These are phyloP conservation scores for Brasilioporus rufonigricans DNA, from an alignment of 768 basidiomycete species.

Conservation along the genomic window DNA sequence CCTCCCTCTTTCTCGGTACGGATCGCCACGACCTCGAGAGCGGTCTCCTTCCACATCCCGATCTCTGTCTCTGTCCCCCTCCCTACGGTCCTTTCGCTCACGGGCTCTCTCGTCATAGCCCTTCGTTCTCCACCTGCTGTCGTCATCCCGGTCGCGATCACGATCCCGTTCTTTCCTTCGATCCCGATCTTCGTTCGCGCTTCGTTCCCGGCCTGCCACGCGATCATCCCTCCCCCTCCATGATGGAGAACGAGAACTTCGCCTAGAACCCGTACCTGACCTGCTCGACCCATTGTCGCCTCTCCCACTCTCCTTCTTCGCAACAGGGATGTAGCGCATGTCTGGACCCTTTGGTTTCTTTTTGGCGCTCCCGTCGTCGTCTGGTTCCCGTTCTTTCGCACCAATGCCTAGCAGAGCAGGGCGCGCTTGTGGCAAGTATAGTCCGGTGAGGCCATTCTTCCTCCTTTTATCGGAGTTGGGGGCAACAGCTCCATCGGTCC, in stretches of 20 bases:
- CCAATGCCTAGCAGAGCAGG: slow-evolving; percentile 91
- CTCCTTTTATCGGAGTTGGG: slow-evolving; percentile 51
- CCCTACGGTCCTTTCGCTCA: slow-evolving; percentile 17
- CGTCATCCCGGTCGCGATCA: slow-evolving; percentile 13
- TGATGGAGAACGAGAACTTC: slow-evolving; percentile 49
- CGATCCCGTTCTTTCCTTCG: slow-evolving; percentile 12
- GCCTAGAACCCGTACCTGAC: slow-evolving; percentile 44
- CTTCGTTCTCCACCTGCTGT: slow-evolving; percentile 9
- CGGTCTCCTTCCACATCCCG: slow-evolving; percentile 23
- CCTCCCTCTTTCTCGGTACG: slow-evolving; percentile 24
- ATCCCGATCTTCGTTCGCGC: slow-evolving; percentile 14
- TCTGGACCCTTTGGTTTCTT: slow-evolving; percentile 51
- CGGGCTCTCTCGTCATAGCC: slow-evolving; percentile 8
- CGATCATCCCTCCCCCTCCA: slow-evolving; percentile 18
- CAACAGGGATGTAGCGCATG: slow-evolving; percentile 79
- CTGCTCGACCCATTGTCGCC: slow-evolving; percentile 30
- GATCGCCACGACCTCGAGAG: too few species aligned
- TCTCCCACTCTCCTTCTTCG: slow-evolving; percentile 60
- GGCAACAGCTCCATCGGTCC: slow-evolving; percentile 81
- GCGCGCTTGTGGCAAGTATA: slow-evolving; percentile 78
- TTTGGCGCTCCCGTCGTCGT: slow-evolving; percentile 65
- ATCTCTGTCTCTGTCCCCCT: slow-evolving; percentile 24
- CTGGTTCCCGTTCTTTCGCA: slow-evolving; percentile 79
- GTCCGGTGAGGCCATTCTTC: slow-evolving; percentile 59
- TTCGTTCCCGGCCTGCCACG: slow-evolving; percentile 6